Percentiles rank a stretch among this genome's conserved stretches.
These are phyloP conservation scores for Tolypocladium album DNA, from an alignment of 2,329 filamentous ascomycete species.

Conservation along the genomic window DNA sequence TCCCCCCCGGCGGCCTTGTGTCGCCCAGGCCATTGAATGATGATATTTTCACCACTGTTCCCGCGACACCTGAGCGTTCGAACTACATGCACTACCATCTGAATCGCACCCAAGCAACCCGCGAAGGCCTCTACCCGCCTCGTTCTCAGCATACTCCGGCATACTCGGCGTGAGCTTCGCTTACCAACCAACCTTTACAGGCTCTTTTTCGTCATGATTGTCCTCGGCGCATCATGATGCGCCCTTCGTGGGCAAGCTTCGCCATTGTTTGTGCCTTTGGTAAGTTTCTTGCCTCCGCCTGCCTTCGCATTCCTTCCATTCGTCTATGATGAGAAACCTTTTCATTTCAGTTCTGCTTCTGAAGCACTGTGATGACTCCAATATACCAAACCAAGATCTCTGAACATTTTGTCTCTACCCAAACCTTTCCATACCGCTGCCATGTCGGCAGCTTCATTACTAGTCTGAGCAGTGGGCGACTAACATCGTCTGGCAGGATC, in stretches of 20 bases:
- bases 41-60: constrained; percentile 49
- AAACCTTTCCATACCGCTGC: neutral
- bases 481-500: neutral
- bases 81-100: constrained; percentile 74
- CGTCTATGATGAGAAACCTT: constrained; percentile 51
- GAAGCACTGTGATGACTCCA: constrained; percentile 54
- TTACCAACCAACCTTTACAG: neutral
- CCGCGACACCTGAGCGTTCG: constrained; percentile 50
- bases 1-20: neutral
- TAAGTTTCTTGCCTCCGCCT: neutral
- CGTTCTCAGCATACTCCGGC: no score
- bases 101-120: constrained; percentile 21
- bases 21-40: constrained; percentile 25
- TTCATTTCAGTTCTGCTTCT: constrained; percentile 67
- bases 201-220: neutral
- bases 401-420: constrained; percentile 28
- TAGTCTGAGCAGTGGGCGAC: neutral
- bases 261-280: neutral
- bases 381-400: constrained; percentile 56
- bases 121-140: neutral
- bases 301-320: neutral
- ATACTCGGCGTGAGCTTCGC: neutral
- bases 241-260: neutral
- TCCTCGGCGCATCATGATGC: neutral
- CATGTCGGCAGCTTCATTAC: neutral